Conservation (phyloP, 495 filamentous ascomycete genomes). For the Penicillium nucicola region DNA sequence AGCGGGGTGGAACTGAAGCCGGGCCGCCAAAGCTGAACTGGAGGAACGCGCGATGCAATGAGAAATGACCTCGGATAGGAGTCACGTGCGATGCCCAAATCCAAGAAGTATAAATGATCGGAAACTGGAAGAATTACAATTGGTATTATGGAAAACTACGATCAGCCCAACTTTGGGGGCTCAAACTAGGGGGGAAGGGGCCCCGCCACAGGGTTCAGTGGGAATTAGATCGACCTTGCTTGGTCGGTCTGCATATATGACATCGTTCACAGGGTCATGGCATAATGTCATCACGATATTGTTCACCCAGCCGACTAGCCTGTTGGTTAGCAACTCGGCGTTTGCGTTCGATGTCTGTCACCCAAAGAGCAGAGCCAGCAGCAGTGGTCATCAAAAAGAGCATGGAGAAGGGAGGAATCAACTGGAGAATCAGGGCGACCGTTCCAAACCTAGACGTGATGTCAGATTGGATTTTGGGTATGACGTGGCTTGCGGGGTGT, state of each 20-base stretch:
- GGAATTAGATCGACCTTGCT: background rate
- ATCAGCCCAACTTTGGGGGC: background rate
- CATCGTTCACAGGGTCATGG: constrained; percentile 14
- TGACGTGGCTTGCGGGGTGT: background rate
- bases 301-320: constrained; percentile 23
- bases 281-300: constrained; percentile 29
- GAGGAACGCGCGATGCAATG: background rate
- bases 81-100: constrained; percentile 3
- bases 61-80: background rate
- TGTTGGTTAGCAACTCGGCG: constrained; percentile 28
- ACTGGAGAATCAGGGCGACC: constrained; percentile 56
- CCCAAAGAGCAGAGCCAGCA: constrained; percentile 62
- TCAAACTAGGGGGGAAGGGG: background rate
- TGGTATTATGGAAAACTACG: background rate
- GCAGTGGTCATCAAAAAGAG: constrained; percentile 65
- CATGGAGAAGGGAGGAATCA: constrained; percentile 63
- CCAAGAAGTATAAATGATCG: background rate
- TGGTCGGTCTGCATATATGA: background rate
- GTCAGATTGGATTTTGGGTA: constrained; percentile 5
- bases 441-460: constrained; percentile 52
- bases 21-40: no score
- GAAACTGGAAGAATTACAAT: background rate
- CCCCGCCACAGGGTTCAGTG: background rate
- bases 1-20: no score
- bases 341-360: constrained; percentile 52